Conservation (phyloP, 73 alveolate genomes). For the Uronychia setigera region DNA sequence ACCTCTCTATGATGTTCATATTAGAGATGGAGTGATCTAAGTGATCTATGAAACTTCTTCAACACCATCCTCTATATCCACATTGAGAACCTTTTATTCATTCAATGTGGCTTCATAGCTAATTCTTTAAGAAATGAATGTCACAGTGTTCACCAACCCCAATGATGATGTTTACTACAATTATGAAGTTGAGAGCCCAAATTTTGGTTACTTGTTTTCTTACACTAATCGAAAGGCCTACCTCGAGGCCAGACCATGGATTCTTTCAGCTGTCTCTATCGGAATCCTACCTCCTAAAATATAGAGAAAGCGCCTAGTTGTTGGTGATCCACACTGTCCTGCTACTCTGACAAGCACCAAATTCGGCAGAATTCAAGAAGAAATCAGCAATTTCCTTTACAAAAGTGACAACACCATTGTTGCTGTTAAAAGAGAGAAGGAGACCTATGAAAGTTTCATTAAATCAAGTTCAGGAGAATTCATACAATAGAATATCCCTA, state of each 20-base stretch:
- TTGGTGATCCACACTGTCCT: not conserved
- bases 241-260: slow-evolving; percentile 21
- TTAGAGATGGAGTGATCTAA: no score
- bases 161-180: slow-evolving; percentile 5
- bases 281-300: not conserved
- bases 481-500: not conserved
- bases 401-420: not conserved
- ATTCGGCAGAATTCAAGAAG: not conserved
- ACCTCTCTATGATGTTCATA: no score
- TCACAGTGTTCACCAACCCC: not conserved
- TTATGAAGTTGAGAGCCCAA: slow-evolving; percentile 9
- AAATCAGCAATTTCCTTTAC: not conserved
- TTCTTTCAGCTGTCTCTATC: not conserved
- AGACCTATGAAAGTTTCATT: not conserved
- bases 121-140: not conserved
- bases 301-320: not conserved
- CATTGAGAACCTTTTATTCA: not conserved
- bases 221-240: not conserved
- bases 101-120: slow-evolving; percentile 3
- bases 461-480: not conserved
- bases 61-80: no score
- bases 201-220: not conserved
- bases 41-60: no score
- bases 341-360: not conserved
- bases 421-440: not conserved